Base-by-base conservation (phyloP, 306 rosid species). In the Quercus robur region DNA sequence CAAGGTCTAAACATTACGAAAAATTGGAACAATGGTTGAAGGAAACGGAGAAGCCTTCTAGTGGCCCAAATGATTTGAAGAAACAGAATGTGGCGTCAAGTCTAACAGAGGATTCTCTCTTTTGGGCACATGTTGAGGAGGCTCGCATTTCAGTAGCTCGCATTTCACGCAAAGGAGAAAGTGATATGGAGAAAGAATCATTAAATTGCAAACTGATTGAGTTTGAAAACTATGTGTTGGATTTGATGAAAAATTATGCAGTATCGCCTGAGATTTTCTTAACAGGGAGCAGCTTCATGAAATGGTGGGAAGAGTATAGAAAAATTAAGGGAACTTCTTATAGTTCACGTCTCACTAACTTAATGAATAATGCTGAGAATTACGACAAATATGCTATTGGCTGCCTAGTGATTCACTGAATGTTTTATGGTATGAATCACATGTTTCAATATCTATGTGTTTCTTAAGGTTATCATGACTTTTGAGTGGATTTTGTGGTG, bases 121-220 rank as follows among this genome's bases (percentile, higher is more conserved):
- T 92, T 69, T 90, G 96, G 96, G 92, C 89, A 23, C 64, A 66
- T 11, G 96, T 92, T 38, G 98, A 94, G 82, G 93, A 89, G 67
- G 91, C 94, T 59, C 74, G 59, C 12, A 67, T 86, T 25, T 80
- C 38, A 68, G 25, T 3, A 56, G 93, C 93, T 59, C 71, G 56
- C 15, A 67, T 85, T 17, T 80, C 38, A 5, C 83, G 84, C 75
- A 12, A 76, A 3, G 73, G 0, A 20, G 13, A 44, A 5, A 52
- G 75, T 56, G 63, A 0, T n/a, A 25, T 1, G 46, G 83, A 61
- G 9, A 76, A 83, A 26, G 8, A 55, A 81, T 6, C 0, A 10
- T 2, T 1, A 2, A 70, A 76, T 41, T 74, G 44, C 44, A 38
- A 6, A 6, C 2, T 92, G 87, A 38, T 7, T 6, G 0, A 77